Base-by-base conservation (phyloP, 2,329 filamentous ascomycete species). In the Clonostachys solani region DNA sequence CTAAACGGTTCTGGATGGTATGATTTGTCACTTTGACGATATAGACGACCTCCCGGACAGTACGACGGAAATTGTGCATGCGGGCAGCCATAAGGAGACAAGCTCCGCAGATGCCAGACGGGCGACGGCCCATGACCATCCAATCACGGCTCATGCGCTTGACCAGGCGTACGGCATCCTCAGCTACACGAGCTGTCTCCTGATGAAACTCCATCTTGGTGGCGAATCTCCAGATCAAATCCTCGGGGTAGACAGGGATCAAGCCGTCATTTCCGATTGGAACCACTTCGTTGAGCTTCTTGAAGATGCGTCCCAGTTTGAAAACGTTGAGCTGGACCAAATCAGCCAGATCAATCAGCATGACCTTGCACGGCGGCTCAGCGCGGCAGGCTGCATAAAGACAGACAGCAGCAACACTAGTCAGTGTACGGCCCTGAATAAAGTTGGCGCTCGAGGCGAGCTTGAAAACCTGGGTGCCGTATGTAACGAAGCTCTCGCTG, bases 11-110 rank as follows among this genome's bases (percentile, higher is more conserved):
- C 59, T 91, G 87, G 50, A 99, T 90, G 8, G 94, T 99, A 51
- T 90, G 81, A 54, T 95, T 95, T 40, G 92, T 95, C 44, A 97
- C 92, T 63, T 96, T 97, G 63, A 96, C 92, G 36, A 96, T 89
- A 63, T 96, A 97, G n/a, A 97, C 92, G 9, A 99, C 88, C 67
- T 99, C 94, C 33, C 91, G 83, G 12, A 95, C 84, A 0, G 91
- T 96, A 16, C 94, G 85, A 41, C 92, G 87, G 62, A 95, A 99
- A 66, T 97, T 97, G 77, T 96, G 95, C 87, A 97, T 97, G 45
- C 94, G 87, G 9, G 94, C 92, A 7, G 94, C 94, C 64, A 99
- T 86, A 51, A 99, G 88, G 43, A 99, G 79, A 55, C 92, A 95
- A 12, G 94, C 94, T 51, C 94, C 94, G 64, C 92, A 96, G 47